Evolutionary conservation across 148 eudicot genomes (phyloP).

Genomic region (Cornus kousa): DNA sequence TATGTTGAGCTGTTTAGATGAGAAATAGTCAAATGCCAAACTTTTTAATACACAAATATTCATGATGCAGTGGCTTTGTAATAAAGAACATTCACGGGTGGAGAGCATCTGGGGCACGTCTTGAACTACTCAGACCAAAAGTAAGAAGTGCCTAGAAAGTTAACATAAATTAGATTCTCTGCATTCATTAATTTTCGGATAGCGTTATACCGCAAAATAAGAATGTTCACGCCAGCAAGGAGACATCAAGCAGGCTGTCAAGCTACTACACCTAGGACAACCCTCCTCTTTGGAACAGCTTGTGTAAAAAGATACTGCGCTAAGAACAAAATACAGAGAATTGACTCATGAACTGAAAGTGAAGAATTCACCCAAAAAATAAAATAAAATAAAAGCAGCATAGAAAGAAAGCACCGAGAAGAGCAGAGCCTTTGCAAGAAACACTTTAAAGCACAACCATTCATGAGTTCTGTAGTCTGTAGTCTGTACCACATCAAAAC

Average conservation of each 20-base stretch:
- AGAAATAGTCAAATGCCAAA: background rate
- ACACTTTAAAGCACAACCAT: too few relatives aligned
- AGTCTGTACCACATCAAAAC: too few relatives aligned
- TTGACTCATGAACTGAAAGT: too few relatives aligned
- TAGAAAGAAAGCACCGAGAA: too few relatives aligned
- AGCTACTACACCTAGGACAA: too few relatives aligned
- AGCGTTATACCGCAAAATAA: background rate
- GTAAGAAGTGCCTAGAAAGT: slow-evolving; percentile 88
- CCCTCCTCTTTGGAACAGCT: too few relatives aligned
- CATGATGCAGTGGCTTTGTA: background rate
- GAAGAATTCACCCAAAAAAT: too few relatives aligned
- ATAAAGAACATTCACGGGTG: slow-evolving; percentile 72
- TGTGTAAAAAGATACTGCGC: too few relatives aligned
- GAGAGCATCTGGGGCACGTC: slow-evolving; percentile 96
- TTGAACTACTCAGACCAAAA: slow-evolving; percentile 90
- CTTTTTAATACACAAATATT: background rate
- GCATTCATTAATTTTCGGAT: slow-evolving; percentile 14
- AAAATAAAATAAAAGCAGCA: too few relatives aligned
- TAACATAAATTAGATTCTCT: slow-evolving; percentile 43
- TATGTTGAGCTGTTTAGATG: background rate
- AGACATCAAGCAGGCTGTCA: background rate
- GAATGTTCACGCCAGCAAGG: background rate
- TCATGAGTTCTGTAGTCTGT: too few relatives aligned
- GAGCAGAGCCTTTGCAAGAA: too few relatives aligned
- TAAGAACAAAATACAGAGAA: too few relatives aligned